phyloP scores from a whole-genome alignment of 805 yeast genomes.

The Kuraishia piskuri region DNA sequence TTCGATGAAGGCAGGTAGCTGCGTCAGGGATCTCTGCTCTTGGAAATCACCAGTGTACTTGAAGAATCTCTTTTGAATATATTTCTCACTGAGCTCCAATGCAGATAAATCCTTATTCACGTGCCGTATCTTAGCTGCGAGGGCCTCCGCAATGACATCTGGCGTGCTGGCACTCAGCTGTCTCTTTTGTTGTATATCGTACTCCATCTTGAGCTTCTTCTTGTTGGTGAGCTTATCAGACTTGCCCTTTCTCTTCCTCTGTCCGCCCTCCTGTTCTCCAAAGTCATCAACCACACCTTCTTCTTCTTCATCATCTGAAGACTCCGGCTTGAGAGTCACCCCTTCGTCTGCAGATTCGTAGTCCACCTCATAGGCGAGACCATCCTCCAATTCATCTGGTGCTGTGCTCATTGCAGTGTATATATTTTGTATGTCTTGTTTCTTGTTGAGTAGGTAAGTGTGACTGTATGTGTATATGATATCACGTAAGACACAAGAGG shows the following conservation, averaged over 20 bases:
- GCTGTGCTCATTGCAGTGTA: slow-evolving; percentile 6
- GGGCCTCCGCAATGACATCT: slow-evolving; percentile 56
- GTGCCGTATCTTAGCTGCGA: slow-evolving; percentile 52
- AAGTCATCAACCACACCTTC: slow-evolving; percentile 8
- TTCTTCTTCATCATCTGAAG: slow-evolving; percentile 12
- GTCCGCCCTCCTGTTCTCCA: slow-evolving; percentile 8
- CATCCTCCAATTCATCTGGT: slow-evolving; percentile 77
- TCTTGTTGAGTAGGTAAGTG: no score
- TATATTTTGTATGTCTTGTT: no score
- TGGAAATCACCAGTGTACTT: slow-evolving; percentile 54
- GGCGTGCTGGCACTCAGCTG: slow-evolving; percentile 45
- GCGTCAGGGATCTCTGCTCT: slow-evolving; percentile 43
- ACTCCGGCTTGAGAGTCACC: slow-evolving; percentile 22
- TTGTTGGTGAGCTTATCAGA: slow-evolving; percentile 47
- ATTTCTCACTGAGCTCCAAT: slow-evolving; percentile 63
- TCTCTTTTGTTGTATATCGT: slow-evolving; percentile 51
- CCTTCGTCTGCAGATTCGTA: slow-evolving; percentile 29
- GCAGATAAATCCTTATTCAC: slow-evolving; percentile 62
- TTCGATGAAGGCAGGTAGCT: slow-evolving; percentile 46
- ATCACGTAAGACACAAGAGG: no score
- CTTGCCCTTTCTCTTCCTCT: slow-evolving; percentile 18
- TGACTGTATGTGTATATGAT: no score
- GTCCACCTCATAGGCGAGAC: slow-evolving; percentile 52
- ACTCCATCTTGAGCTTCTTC: slow-evolving; percentile 60
- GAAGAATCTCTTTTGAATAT: slow-evolving; percentile 44